Evolutionary conservation across 352 stramenopile genomes (phyloP), one percentile per base, ranked within the genome.

Genomic region (Globisporangium solare): DNA sequence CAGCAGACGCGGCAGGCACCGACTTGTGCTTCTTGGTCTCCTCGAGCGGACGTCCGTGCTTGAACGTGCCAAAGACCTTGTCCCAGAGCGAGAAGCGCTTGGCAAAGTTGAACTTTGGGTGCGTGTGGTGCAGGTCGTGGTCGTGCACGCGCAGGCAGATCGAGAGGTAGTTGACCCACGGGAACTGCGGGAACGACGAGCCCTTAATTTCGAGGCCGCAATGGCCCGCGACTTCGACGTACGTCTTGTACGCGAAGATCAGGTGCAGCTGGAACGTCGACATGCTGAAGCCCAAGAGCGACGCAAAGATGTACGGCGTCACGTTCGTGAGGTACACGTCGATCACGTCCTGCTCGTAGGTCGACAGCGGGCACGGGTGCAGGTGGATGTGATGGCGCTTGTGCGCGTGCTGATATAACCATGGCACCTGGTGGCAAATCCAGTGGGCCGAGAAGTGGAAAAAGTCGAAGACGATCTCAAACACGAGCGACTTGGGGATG

Each of bases 1-100:
- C 27, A 35, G 27, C 27, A 27, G 27, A 6, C 0, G 27, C 27
- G 7, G 27, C 27, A 35, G 27, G 27, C 3, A 35, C 27, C 10
- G 27, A 35, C 27, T 35, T 35, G 5, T 35, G 27, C 27, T 35
- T 35, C 27, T 35, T 35, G 27, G 27, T 35, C 10, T 35, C 27
- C 27, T 35, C 5, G 27, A 35, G 27, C 7, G 27, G 27, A 8
- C 27, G 27, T 3, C 27, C 27, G 10, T 35, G 27, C 27, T 35
- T 35, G 67, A 92, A 95, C 14, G 87, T 96, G 6, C 61, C 39
- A 58, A 96, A 96, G 42, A 92, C 32, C 39, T 86, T 86, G 64
- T 96, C 87, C 87, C 87, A 96, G 20, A 95, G 53, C 13, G 83
- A 78, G 56, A 96, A 96, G 2, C 87, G 78, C 71, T 96, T 96